These are phyloP conservation scores for Wilhelminamyces savonicus DNA, from an alignment of 805 yeast species.

Conservation along the genomic window DNA sequence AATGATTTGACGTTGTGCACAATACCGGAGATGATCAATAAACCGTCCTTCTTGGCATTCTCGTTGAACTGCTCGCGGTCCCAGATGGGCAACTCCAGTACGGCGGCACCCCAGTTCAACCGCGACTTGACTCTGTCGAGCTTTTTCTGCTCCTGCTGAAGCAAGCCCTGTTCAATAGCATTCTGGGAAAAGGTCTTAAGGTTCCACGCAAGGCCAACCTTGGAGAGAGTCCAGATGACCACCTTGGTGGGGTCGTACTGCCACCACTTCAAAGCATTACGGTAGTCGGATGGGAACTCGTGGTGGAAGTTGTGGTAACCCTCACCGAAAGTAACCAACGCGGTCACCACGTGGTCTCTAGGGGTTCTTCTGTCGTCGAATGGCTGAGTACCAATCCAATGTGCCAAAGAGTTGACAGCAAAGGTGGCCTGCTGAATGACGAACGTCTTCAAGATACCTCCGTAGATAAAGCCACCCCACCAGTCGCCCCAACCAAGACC, in stretches of 20 bases:
- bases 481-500: slow-evolving; percentile 23
- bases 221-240: slow-evolving; percentile 50
- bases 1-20: slow-evolving; percentile 70
- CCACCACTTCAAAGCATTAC: slow-evolving; percentile 84
- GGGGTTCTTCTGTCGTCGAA: slow-evolving; percentile 86
- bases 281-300: slow-evolving; percentile 84
- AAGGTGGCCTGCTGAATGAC: slow-evolving; percentile 80
- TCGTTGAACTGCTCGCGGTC: slow-evolving; percentile 54
- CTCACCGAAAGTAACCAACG: slow-evolving; percentile 81
- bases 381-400: slow-evolving; percentile 82
- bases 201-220: slow-evolving; percentile 65
- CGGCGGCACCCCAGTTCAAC: slow-evolving; percentile 71
- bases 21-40: slow-evolving; percentile 70
- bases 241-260: slow-evolving; percentile 82
- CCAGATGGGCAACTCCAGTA: slow-evolving; percentile 69
- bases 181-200: slow-evolving; percentile 72
- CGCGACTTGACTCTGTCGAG: slow-evolving; percentile 54
- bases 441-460: slow-evolving; percentile 64
- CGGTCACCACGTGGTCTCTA: slow-evolving; percentile 75
- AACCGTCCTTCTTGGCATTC: slow-evolving; percentile 46
- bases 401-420: slow-evolving; percentile 82
- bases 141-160: slow-evolving; percentile 81
- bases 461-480: slow-evolving; percentile 74
- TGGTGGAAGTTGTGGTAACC: slow-evolving; percentile 90
- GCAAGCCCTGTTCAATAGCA: slow-evolving; percentile 75